Conservation (phyloP, 2,329 filamentous ascomycete species). For the Sarocladium strictum region DNA sequence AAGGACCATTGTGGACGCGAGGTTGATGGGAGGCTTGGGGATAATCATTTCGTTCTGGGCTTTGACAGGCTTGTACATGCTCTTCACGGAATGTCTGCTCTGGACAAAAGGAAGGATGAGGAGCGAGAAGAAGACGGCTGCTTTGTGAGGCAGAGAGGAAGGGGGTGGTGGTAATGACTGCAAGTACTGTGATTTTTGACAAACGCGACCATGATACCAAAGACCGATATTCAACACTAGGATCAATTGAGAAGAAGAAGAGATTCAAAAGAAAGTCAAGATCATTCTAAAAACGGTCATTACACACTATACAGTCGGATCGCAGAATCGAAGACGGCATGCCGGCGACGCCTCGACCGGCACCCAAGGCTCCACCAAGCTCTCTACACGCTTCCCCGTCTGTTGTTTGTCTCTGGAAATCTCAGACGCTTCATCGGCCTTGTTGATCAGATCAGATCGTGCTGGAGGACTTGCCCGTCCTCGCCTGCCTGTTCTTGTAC, state of each 20-base stretch:
- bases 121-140: conserved; percentile 19
- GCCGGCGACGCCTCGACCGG: background rate
- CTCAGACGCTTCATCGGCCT: background rate
- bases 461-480: background rate
- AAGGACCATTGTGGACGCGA: conserved; percentile 34
- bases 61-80: conserved; percentile 41
- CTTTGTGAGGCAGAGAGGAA: too few relatives aligned
- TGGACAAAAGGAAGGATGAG: conserved; percentile 30
- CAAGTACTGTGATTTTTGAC: background rate
- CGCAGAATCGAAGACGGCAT: conserved; percentile 1
- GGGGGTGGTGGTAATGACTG: too few relatives aligned
- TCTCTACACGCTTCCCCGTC: too few relatives aligned
- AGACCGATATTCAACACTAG: background rate
- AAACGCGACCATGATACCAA: conserved; percentile 2
- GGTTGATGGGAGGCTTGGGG: conserved; percentile 37
- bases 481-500: conserved; percentile 40
- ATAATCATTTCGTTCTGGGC: conserved; percentile 44
- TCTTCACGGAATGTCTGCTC: conserved; percentile 40
- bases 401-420: too few relatives aligned
- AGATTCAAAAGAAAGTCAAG: background rate
- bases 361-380: background rate
- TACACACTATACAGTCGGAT: background rate
- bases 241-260: too few relatives aligned
- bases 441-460: background rate
- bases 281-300: background rate